Conservation (phyloP, 768 basidiomycete species). For the Tylopilus subfusipes region DNA sequence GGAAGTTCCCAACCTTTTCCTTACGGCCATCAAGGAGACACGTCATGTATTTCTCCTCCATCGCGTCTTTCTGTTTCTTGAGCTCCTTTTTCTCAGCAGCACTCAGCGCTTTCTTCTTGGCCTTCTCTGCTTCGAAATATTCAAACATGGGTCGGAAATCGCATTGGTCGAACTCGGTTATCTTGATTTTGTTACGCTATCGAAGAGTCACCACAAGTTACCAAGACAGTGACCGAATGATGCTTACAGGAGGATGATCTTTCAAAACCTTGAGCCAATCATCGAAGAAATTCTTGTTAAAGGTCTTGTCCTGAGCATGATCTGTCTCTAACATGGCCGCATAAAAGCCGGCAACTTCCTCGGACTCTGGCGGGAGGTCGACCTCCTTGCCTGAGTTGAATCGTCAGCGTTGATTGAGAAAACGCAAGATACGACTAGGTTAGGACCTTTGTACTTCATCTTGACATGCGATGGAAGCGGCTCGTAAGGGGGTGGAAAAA, state of each 20-base stretch:
- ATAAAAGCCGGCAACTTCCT: constrained; percentile 97
- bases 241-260: constrained; percentile 77
- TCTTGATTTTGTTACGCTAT: constrained; percentile 70
- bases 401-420: constrained; percentile 15
- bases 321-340: constrained; percentile 89
- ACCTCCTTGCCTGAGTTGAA: constrained; percentile 62
- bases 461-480: constrained; percentile 77
- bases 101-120: constrained; percentile 85
- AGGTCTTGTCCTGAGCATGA: constrained; percentile 82
- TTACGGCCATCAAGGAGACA: constrained; percentile 94
- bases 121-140: constrained; percentile 88
- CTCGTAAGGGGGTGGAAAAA: constrained; percentile 95
- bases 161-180: constrained; percentile 73
- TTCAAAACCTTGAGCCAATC: constrained; percentile 81
- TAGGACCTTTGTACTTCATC: constrained; percentile 92
- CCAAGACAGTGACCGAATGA: constrained; percentile 1
- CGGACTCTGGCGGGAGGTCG: constrained; percentile 77
- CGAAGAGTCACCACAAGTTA: constrained; percentile 7
- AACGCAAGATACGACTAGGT: constrained; percentile 10
- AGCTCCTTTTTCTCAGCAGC: constrained; percentile 85
- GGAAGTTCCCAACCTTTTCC: constrained; percentile 98
- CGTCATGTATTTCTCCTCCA: constrained; percentile 79
- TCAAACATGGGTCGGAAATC: constrained; percentile 96
- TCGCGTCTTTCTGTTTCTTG: constrained; percentile 79
- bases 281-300: constrained; percentile 94